These are phyloP conservation scores for Penicillium janthinellum DNA, from an alignment of 2,329 filamentous ascomycete genomes.

Conservation along the genomic window DNA sequence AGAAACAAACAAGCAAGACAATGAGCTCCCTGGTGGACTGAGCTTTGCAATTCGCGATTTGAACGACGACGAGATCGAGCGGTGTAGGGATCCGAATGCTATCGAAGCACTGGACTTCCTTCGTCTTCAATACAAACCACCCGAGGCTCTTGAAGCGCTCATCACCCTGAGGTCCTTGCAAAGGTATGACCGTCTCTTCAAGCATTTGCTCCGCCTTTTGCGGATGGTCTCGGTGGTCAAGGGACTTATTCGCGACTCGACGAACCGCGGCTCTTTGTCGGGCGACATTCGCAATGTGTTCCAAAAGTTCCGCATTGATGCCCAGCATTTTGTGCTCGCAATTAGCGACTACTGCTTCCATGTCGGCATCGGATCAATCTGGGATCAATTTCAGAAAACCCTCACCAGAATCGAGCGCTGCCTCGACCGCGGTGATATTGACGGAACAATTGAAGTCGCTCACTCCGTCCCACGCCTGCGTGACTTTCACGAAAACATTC, in stretches of 20 bases:
- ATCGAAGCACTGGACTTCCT: slow-evolving; percentile 93
- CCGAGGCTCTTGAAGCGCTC: slow-evolving; percentile 69
- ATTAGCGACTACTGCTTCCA: slow-evolving; percentile 80
- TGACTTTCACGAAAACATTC: slow-evolving; percentile 68
- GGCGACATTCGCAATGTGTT: slow-evolving; percentile 44
- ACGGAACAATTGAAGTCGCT: slow-evolving; percentile 50
- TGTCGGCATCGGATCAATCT: slow-evolving; percentile 71
- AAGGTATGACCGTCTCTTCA: slow-evolving; percentile 86
- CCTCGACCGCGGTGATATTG: slow-evolving; percentile 53
- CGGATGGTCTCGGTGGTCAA: slow-evolving; percentile 77
- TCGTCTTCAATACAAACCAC: slow-evolving; percentile 78
- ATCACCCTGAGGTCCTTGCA: slow-evolving; percentile 70
- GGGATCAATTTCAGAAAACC: slow-evolving; percentile 69
- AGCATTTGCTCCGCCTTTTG: slow-evolving; percentile 71
- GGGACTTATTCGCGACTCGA: slow-evolving; percentile 63
- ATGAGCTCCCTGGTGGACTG: slow-evolving; percentile 65
- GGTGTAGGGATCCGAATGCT: slow-evolving; percentile 78
- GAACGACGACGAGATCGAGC: slow-evolving; percentile 73
- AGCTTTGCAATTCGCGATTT: slow-evolving; percentile 86
- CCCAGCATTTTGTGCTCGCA: slow-evolving; percentile 75
- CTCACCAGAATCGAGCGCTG: slow-evolving; percentile 64
- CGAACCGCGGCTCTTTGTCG: slow-evolving; percentile 34
- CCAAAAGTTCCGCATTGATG: slow-evolving; percentile 71
- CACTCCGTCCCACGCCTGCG: slow-evolving; percentile 68
- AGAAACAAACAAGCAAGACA: slow-evolving; percentile 30